phyloP scores from a whole-genome alignment of 805 yeast species.

The Barnettozyma sp. region DNA sequence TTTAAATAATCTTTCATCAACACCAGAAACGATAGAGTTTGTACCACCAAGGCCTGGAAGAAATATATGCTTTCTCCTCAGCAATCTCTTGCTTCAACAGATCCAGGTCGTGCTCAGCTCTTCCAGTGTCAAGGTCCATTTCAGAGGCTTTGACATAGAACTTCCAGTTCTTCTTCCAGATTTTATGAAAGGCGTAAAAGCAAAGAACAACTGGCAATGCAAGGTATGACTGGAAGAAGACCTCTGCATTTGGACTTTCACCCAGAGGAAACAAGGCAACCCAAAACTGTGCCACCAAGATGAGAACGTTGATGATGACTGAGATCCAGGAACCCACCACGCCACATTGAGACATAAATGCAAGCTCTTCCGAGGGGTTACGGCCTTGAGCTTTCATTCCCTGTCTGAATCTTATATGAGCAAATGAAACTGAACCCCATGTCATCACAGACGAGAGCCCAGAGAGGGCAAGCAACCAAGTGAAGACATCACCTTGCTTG shows the following conservation, averaged over 20 bases:
- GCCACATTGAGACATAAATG: slow-evolving; percentile 67
- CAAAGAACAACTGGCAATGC: slow-evolving; percentile 35
- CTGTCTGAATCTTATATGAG: slow-evolving; percentile 61
- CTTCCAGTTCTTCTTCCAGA: slow-evolving; percentile 35
- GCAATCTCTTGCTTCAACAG: slow-evolving; percentile 47
- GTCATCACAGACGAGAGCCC: slow-evolving; percentile 73
- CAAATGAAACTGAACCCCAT: slow-evolving; percentile 68
- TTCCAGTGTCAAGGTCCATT: slow-evolving; percentile 57
- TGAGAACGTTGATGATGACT: slow-evolving; percentile 46
- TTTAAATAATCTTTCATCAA: too few species aligned
- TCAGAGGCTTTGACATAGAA: slow-evolving; percentile 37
- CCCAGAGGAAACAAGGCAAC: slow-evolving; percentile 42
- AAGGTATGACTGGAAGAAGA: slow-evolving; percentile 33
- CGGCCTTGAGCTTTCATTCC: slow-evolving; percentile 58
- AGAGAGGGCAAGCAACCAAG: slow-evolving; percentile 71
- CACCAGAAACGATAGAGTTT: slow-evolving; percentile 50
- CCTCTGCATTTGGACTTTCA: slow-evolving; percentile 20
- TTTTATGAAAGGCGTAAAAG: slow-evolving; percentile 35
- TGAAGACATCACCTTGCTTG: slow-evolving; percentile 50
- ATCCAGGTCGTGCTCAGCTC: slow-evolving; percentile 54
- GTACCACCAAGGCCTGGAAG: slow-evolving; percentile 37
- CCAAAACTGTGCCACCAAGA: slow-evolving; percentile 77
- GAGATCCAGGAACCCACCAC: slow-evolving; percentile 62
- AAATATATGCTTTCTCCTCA: slow-evolving; percentile 49
- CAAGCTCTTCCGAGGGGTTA: slow-evolving; percentile 52